Conservation (phyloP, 2,329 filamentous ascomycete species). For the Penicillium sp. region DNA sequence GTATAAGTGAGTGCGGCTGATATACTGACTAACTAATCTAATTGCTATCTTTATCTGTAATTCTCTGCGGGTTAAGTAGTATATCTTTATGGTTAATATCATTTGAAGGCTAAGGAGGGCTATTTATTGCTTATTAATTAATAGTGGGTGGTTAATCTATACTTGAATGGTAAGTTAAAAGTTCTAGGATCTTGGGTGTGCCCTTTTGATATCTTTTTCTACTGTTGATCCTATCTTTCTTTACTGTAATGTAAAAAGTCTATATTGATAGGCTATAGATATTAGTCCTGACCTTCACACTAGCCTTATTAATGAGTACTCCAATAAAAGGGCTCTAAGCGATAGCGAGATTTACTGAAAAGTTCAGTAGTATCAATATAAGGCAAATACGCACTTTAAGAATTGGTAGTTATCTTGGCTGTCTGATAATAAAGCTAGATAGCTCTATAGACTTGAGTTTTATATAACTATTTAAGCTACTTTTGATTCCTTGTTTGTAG, state of each 20-base stretch:
- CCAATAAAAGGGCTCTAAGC: conserved; percentile 19
- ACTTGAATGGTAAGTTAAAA: conserved; percentile 23
- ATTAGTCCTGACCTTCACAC: conserved; percentile 11
- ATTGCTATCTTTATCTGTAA: conserved; percentile 16
- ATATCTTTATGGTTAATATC: conserved; percentile 29
- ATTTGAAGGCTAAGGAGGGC: conserved; percentile 21
- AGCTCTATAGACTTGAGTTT: conserved; percentile 12
- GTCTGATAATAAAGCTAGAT: conserved; percentile 16
- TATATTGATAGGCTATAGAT: conserved; percentile 14
- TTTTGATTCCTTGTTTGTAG: conserved; percentile 7
- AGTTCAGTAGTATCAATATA: conserved; percentile 22
- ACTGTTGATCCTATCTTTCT: too few species aligned
- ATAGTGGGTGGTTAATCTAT: conserved; percentile 34
- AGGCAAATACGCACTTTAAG: conserved; percentile 20
- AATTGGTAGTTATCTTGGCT: conserved; percentile 17
- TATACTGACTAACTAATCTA: conserved; percentile 8
- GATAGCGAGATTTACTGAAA: conserved; percentile 25
- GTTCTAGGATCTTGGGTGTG: too few species aligned
- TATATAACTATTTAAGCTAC: conserved; percentile 4
- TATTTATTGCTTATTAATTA: conserved; percentile 20
- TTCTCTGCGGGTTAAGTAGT: conserved; percentile 22
- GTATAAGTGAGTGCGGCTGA: conserved; percentile 8
- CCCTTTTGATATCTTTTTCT: too few species aligned
- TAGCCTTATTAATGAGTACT: conserved; percentile 20
- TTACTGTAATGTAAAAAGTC: conserved; percentile 1